phyloP scores from a whole-genome alignment of 306 rosid genomes.

The Cyamopsis tetragonoloba region DNA sequence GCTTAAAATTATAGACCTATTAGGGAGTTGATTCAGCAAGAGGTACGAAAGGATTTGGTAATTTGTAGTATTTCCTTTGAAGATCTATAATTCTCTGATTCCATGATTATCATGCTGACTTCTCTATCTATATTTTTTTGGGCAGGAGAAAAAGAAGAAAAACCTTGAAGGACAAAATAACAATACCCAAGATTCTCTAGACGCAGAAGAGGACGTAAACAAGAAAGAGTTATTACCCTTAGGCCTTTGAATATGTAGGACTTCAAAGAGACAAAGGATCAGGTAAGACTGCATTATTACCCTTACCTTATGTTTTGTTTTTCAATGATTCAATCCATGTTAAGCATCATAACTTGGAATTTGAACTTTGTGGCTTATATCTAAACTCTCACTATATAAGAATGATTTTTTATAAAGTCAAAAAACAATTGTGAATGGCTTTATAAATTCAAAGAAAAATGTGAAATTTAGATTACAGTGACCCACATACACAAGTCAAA shows the following conservation, averaged over 20 bases:
- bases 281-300: conserved; percentile 46
- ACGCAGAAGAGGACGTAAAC: conserved; percentile 30
- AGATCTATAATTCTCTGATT: not conserved
- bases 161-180: conserved; percentile 24
- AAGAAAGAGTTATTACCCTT: conserved; percentile 60
- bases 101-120: not conserved
- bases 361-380: no score
- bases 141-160: conserved; percentile 55
- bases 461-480: no score
- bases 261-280: conserved; percentile 67
- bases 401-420: no score
- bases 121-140: not conserved
- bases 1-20: conserved; percentile 97
- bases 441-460: no score
- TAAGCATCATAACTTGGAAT: not conserved
- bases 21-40: conserved; percentile 75
- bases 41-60: conserved; percentile 64
- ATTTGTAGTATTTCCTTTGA: not conserved
- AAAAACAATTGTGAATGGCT: no score
- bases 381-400: no score
- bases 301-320: no score
- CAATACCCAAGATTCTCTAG: conserved; percentile 21
- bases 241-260: conserved; percentile 82
- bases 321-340: not conserved
- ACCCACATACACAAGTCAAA: no score